phyloP scores from a whole-genome alignment of 495 filamentous ascomycete genomes.

The Aspergillus conjunctus region DNA sequence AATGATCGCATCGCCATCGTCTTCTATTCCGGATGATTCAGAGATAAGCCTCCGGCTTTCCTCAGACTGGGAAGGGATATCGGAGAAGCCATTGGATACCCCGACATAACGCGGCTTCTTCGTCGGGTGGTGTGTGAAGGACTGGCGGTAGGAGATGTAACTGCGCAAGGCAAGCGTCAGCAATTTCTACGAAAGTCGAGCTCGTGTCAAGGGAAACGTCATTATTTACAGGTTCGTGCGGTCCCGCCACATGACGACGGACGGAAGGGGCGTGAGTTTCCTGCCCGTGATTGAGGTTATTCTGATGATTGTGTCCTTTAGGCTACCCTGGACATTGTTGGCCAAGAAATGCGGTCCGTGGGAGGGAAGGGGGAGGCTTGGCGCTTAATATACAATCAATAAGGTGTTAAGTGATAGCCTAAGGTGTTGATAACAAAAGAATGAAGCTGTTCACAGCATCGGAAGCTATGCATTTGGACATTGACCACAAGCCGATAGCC shows the following conservation, averaged over 20 bases:
- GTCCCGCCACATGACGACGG: constrained; percentile 84
- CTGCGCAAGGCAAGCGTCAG: constrained; percentile 47
- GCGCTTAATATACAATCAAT: neutral
- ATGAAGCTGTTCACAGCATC: constrained; percentile 4
- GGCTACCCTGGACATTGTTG: constrained; percentile 26
- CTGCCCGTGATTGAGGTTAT: constrained; percentile 22
- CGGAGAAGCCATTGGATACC: constrained; percentile 74
- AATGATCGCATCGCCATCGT: constrained; percentile 92
- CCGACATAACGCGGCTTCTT: constrained; percentile 75
- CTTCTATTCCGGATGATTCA: constrained; percentile 67
- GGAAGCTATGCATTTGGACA: constrained; percentile 5
- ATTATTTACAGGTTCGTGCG: constrained; percentile 85
- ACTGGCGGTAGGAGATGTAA: constrained; percentile 98
- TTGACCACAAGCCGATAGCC: neutral
- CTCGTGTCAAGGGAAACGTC: constrained; percentile 5
- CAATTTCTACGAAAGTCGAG: neutral
- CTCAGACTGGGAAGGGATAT: constrained; percentile 59
- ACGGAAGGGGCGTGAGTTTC: constrained; percentile 12
- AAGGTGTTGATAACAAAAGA: constrained; percentile 1
- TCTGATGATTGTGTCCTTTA: constrained; percentile 25
- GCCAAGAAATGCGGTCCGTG: neutral
- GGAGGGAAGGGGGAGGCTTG: neutral
- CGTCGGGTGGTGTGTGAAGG: constrained; percentile 90
- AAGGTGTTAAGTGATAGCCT: neutral
- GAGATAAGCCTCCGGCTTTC: constrained; percentile 90